A percentile compares a stretch with the other conserved stretches of the same genome.
These are phyloP conservation scores for Russula vinacea DNA, from an alignment of 768 basidiomycete species.

Conservation along the genomic window DNA sequence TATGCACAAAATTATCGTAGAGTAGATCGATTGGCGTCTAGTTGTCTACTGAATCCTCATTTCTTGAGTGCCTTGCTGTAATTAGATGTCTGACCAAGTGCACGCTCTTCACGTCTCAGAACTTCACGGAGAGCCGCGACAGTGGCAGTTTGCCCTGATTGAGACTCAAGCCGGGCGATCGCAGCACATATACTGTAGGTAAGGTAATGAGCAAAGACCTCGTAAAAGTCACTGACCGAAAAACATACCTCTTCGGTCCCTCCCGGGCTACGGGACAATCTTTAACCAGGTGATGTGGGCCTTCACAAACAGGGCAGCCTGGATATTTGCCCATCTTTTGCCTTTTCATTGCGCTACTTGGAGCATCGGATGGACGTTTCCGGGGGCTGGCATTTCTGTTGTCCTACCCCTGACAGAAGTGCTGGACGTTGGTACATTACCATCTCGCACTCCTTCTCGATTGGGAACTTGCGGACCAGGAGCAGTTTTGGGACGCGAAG, in stretches of 20 bases:
- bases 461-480: neutral
- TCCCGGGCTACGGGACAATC: conserved; percentile 54
- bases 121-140: conserved; percentile 40
- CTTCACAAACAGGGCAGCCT: conserved; percentile 51
- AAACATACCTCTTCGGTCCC: conserved; percentile 52
- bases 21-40: neutral
- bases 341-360: conserved; percentile 26
- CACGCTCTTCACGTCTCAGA: conserved; percentile 30
- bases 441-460: neutral
- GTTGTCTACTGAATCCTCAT: neutral
- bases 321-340: conserved; percentile 40
- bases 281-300: conserved; percentile 46
- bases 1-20: neutral
- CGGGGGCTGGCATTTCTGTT: conserved; percentile 9
- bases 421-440: neutral
- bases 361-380: conserved; percentile 36
- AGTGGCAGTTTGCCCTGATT: conserved; percentile 39
- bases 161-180: conserved; percentile 45
- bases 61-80: neutral
- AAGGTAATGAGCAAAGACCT: neutral
- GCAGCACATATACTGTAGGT: conserved; percentile 42
- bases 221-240: neutral
- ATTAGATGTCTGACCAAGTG: neutral
- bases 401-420: neutral
- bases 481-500: neutral